Evolutionary conservation across 768 basidiomycete species (phyloP).

Genomic region (Clavulina sp.): DNA sequence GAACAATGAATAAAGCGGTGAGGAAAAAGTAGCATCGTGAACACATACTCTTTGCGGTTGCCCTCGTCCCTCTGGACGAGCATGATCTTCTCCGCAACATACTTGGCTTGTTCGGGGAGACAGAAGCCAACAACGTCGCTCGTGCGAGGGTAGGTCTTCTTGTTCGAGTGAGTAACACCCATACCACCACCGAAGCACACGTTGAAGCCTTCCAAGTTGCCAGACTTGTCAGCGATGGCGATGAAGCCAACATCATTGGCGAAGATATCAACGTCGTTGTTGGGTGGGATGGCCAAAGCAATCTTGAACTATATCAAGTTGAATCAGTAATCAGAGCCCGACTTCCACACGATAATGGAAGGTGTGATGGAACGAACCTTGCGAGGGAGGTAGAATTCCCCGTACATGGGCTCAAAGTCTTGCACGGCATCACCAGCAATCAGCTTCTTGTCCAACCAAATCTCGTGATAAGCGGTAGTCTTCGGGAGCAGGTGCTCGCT

Average conservation of each 20-base stretch:
- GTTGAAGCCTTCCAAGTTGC: slow-evolving; percentile 81
- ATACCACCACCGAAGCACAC: slow-evolving; percentile 91
- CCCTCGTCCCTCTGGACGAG: slow-evolving; percentile 89
- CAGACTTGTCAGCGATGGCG: slow-evolving; percentile 62
- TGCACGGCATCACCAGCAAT: slow-evolving; percentile 87
- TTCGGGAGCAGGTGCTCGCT: slow-evolving; percentile 77
- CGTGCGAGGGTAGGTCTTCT: slow-evolving; percentile 91
- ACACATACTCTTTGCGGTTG: slow-evolving; percentile 74
- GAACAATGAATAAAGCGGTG: slow-evolving; percentile 7
- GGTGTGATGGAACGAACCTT: slow-evolving; percentile 36
- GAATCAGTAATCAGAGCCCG: not conserved
- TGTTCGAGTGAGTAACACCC: slow-evolving; percentile 98
- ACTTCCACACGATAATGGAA: not conserved
- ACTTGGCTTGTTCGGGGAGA: slow-evolving; percentile 64
- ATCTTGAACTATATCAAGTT: slow-evolving; percentile 65
- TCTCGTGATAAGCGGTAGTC: slow-evolving; percentile 93
- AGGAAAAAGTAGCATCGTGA: not conserved
- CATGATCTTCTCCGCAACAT: slow-evolving; percentile 87
- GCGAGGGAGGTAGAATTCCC: slow-evolving; percentile 89
- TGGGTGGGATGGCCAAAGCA: slow-evolving; percentile 88
- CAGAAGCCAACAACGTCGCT: slow-evolving; percentile 87
- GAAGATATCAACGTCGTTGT: slow-evolving; percentile 91
- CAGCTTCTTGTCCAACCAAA: slow-evolving; percentile 96
- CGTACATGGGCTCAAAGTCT: slow-evolving; percentile 94
- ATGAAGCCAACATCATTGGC: slow-evolving; percentile 95